Base-by-base conservation (phyloP, 768 basidiomycete genomes). In the Suillus hirtellus region DNA sequence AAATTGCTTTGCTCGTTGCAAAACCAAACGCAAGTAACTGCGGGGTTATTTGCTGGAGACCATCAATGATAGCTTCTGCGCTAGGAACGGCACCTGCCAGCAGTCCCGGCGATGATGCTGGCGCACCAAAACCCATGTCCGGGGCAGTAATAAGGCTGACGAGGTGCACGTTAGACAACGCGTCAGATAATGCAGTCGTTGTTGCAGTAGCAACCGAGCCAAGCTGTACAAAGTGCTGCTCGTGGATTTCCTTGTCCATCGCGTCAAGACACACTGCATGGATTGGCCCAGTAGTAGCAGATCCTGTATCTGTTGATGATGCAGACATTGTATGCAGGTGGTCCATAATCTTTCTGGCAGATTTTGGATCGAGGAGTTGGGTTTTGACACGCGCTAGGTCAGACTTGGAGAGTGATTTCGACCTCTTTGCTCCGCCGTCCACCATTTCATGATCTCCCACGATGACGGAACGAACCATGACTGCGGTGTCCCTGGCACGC, bases 51-150 rank as follows among this genome's bases (percentile, higher is more conserved):
- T 88, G 81, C 65, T 84, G 78, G 8, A 92, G 76, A 7, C 92
- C 93, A 5, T 84, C 79, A 21, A 90, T 73, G 35, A 94, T 82
- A 0, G 90, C 86, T 74, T 86, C 85, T 5, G 92, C 83, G 2
- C 88, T 92, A 5, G 92, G 93, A 14, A 94, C 73, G 3, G 91
- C 84, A 6, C 92, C 92, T 15, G 89, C 84, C 35, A 94, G 78
- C 17, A 92, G 70, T 2, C 92, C 92, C 10, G 79, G 71, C 2
- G 83, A 86, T 66, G 85, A 80, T n/a, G 81, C 89, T n/a, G 90
- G 86, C 67, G 89, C 84, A 19, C 90, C 92, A 2, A 93, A 74
- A 15, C 92, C 92, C 64, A 91, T 75, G 68, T 89, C 84, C 1
- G 89, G 85, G 1, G 84, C 74, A 0, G 73, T 76, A 40, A 94